These are phyloP conservation scores for Suillus clintonianus DNA, from an alignment of 768 basidiomycete species.

Conservation along the genomic window DNA sequence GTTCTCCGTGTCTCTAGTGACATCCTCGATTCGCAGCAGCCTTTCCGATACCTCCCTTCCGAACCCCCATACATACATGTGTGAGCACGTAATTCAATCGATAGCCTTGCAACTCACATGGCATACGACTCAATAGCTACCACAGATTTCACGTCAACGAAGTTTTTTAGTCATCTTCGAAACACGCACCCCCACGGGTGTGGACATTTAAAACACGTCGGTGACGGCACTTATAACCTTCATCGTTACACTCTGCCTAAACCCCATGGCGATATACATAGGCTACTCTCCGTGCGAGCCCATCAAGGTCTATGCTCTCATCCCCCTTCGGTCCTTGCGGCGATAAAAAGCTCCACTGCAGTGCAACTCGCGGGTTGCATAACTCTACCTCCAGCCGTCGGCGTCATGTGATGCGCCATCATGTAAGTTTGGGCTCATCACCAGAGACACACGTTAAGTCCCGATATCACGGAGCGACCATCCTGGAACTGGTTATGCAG, in stretches of 20 bases:
- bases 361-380: background rate
- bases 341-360: background rate
- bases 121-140: background rate
- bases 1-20: background rate
- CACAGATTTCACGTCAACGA: slow-evolving; percentile 9
- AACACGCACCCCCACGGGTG: slow-evolving; percentile 27
- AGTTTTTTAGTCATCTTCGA: slow-evolving; percentile 7
- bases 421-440: background rate
- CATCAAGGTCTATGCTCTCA: background rate
- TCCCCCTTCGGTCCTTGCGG: slow-evolving; percentile 1
- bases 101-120: background rate
- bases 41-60: background rate
- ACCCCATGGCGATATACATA: background rate
- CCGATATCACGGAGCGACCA: background rate
- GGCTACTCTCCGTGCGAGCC: background rate
- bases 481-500: background rate
- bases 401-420: background rate
- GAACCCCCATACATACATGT: background rate
- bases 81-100: background rate
- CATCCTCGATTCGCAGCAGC: background rate
- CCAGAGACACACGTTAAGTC: background rate
- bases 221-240: background rate
- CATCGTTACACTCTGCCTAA: background rate
- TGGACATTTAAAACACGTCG: slow-evolving; percentile 14
- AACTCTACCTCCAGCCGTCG: background rate